phyloP scores from a whole-genome alignment of 257 asterid species.

The Lycium barbarum region DNA sequence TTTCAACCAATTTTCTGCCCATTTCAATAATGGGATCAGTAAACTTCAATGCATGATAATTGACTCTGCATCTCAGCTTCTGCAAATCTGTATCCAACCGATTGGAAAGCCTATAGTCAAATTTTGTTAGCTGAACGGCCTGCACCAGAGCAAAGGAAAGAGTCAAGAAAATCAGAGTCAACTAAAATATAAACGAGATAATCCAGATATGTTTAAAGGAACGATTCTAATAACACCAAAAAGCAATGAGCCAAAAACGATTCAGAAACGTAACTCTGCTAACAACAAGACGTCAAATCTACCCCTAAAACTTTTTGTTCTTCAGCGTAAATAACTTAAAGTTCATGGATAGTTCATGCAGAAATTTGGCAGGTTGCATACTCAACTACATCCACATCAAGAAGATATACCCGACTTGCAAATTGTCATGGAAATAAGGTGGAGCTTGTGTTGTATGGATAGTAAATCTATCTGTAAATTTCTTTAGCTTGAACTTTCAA shows the following conservation, averaged over 20 bases:
- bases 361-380: neutral
- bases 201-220: neutral
- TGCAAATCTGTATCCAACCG: slow-evolving; percentile 57
- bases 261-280: neutral
- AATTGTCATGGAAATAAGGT: neutral
- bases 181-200: neutral
- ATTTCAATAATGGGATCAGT: slow-evolving; percentile 65
- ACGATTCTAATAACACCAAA: neutral
- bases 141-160: slow-evolving; percentile 39
- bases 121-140: slow-evolving; percentile 75
- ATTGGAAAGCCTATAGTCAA: slow-evolving; percentile 78
- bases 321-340: neutral
- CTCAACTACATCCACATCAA: neutral
- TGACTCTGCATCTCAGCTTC: slow-evolving; percentile 79
- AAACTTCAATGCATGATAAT: slow-evolving; percentile 75
- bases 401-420: neutral
- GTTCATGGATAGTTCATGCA: neutral
- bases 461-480: neutral
- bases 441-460: slow-evolving; percentile 17
- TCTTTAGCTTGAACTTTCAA: neutral
- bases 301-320: neutral
- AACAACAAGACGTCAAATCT: neutral
- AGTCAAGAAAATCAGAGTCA: neutral
- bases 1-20: slow-evolving; percentile 63
- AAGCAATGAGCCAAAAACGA: neutral